A percentile compares a stretch with the other conserved stretches of the same genome.
Conservation (phyloP, 1,139 yeast genomes). For the Hanseniaspora gamundiae region DNA sequence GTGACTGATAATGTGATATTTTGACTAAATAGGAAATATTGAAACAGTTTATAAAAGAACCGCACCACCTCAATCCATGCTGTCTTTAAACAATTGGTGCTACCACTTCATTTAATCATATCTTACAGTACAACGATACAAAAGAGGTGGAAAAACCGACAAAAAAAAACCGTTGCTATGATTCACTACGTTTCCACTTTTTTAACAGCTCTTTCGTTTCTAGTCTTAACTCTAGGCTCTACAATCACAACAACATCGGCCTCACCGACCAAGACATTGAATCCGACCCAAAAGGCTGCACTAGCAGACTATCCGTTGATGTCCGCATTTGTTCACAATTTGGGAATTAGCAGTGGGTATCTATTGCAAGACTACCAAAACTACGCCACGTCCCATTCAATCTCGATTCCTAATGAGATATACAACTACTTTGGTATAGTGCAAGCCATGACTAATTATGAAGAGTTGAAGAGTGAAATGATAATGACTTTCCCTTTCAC, state of each 20-base stretch:
- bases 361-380: constrained; percentile 3
- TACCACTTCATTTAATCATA: no score
- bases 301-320: constrained; percentile 7
- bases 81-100: no score
- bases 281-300: constrained; percentile 4
- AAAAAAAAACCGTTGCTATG: no score
- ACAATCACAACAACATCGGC: background rate
- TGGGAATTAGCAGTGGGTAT: background rate
- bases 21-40: background rate
- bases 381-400: constrained; percentile 5
- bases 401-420: constrained; percentile 24
- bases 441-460: constrained; percentile 15
- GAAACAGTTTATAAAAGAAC: no score
- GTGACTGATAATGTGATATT: background rate
- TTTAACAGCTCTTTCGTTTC: background rate
- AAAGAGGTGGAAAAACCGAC: no score
- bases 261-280: constrained; percentile 1
- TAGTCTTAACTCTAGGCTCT: no score
- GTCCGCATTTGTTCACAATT: constrained; percentile 4
- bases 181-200: no score
- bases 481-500: constrained; percentile 30
- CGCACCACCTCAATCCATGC: no score
- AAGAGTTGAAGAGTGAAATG: constrained; percentile 23
- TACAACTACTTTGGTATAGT: constrained; percentile 24
- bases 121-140: no score